Evolutionary conservation across 2,329 filamentous ascomycete species (phyloP), one percentile per base, ranked within the genome.

Genomic region (Aspergillus tamarii): DNA sequence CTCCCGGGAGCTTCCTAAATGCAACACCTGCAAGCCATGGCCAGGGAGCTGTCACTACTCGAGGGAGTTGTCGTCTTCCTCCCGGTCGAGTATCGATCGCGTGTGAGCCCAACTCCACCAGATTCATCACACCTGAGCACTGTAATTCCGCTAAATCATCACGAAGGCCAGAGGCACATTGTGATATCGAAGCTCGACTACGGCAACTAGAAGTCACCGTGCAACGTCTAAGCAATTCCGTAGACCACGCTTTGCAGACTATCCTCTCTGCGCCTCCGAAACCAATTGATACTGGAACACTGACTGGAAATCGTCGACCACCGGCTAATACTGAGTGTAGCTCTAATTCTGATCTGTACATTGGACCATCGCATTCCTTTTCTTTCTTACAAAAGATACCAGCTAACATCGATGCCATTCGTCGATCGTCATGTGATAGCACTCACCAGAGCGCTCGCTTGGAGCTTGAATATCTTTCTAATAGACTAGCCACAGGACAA

Each of bases 1-100:
- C 5, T 67, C 66, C 4, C 59, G 64, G 8, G 61, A 67, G 32
- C 46, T 64, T 19, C 64, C 66, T 14, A 67, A 67, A 53, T 67
- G 66, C 43, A 60, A 48, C 34, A 57, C 11, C 39, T 67, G 66
- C 57, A 66, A 58, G 28, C 59, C 55, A 26, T 67, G 66, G 66
- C 58, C 66, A 10, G 60, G 66, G 39, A 60, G 34, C n/a, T 67
- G 64, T 55, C 45, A 58, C 14, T 66, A 67, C 53, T 58, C 61
- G 16, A 61, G 64, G 19, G 64, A 67, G 1, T 46, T 36, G 0
- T 6, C 45, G 43, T 23, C n/a, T 2, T 56, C 26, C 2, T 57
- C 36, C 30, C 10, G 43, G 43, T 11, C n/a, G 21, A 14, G 21
- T 7, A 11, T 23, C 11, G 2, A 11, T 45, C 21, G n/a, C 43